Base-by-base conservation (phyloP, 345 rosid species). In the Melastoma malabathricum region DNA sequence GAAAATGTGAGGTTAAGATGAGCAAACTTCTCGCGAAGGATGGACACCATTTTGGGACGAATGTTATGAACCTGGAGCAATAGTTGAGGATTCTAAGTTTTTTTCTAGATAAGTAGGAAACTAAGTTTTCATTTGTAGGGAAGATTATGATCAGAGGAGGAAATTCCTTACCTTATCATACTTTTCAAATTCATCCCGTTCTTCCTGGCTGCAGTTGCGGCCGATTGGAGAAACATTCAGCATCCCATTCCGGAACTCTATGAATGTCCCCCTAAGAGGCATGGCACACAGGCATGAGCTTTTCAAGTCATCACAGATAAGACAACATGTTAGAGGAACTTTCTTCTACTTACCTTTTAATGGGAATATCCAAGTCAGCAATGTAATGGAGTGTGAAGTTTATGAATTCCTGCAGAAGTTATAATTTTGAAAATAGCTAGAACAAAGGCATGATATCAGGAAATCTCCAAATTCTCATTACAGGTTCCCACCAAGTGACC, bases 191-290 rank as follows among this genome's bases (percentile, higher is more conserved):
- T 92, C 97, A 5, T 82, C 98, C 67, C 98, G 84, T 79, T 92
- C 98, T 76, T 92, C 95, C 68, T 84, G 98, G 80, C 94, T 92
- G 78, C 98, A 92, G 74, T 92, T 92, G 49, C 90, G 82, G 43
- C 98, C 97, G 64, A 92, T 92, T 18, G 98, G 98, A 54, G 95
- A 92, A 55, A 92, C 88, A 63, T 92, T 92, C 63, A 92, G 61
- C 98, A 92, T 92, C 34, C 98, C 98, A 72, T 76, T 92, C 43
- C 97, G 80, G 74, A 92, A 92, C 64, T 92, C 98, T 46, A 92
- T 82, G 59, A 92, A 92, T 53, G 98, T 92, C 59, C 98, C 98
- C 76, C 98, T 92, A 34, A 31, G 5, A 48, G 57, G 58, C 45
- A 25, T 60, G 15, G 13, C 50, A 63, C 56, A 25, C 44, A 43